Conservation (phyloP, 2,329 filamentous ascomycete genomes). For the Penicillium glabrum region DNA sequence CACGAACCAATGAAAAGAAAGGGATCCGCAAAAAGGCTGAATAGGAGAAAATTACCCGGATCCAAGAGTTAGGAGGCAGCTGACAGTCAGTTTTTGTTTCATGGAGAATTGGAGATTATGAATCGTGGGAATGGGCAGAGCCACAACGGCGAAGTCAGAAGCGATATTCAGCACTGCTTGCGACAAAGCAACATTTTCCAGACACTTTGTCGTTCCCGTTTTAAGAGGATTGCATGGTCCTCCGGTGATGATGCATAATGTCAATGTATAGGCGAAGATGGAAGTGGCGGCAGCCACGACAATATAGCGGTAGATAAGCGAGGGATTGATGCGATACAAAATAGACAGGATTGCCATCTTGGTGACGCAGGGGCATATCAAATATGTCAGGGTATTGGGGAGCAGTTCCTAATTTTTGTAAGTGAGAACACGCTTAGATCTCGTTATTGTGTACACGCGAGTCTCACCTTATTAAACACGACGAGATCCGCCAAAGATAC, state of each 20-base stretch:
- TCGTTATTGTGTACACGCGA: background rate
- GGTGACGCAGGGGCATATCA: slow-evolving; percentile 10
- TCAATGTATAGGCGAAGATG: slow-evolving; percentile 7
- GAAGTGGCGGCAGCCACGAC: background rate
- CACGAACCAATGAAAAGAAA: background rate
- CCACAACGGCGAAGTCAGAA: slow-evolving; percentile 9
- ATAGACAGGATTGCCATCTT: slow-evolving; percentile 13
- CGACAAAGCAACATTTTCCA: slow-evolving; percentile 8
- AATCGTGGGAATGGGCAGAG: slow-evolving; percentile 5
- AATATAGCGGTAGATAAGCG: slow-evolving; percentile 1
- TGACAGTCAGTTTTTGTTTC: slow-evolving; percentile 11
- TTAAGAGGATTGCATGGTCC: slow-evolving; percentile 13
- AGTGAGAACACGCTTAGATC: background rate
- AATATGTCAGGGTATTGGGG: slow-evolving; percentile 11
- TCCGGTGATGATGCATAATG: slow-evolving; percentile 12
- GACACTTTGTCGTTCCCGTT: slow-evolving; percentile 5
- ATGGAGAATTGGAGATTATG: slow-evolving; percentile 8
- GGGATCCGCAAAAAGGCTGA: background rate
- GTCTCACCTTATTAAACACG: slow-evolving; percentile 6
- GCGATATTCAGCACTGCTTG: slow-evolving; percentile 10
- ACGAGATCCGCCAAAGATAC: slow-evolving; percentile 9
- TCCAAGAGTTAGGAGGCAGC: slow-evolving; percentile 6
- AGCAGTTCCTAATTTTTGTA: background rate
- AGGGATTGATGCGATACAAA: slow-evolving; percentile 13
- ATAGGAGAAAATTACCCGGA: background rate